phyloP scores from a whole-genome alignment of 768 basidiomycete genomes.

The Hygrophorus pudorinus region DNA sequence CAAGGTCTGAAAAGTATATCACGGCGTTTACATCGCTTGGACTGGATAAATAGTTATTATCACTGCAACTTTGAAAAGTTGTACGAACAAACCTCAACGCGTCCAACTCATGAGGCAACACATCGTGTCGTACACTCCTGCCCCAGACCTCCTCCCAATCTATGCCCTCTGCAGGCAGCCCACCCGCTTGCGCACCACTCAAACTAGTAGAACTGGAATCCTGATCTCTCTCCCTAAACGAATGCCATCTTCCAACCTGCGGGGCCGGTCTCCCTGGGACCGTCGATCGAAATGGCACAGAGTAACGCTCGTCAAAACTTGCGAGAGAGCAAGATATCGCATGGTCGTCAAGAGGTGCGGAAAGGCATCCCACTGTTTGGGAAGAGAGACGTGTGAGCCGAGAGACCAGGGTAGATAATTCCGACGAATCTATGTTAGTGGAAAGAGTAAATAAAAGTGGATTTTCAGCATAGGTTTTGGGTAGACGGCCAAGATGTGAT shows the following conservation, averaged over 20 bases:
- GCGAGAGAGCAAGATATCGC: slow-evolving; percentile 49
- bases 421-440: slow-evolving; percentile 25
- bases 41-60: slow-evolving; percentile 10
- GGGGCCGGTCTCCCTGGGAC: slow-evolving; percentile 47
- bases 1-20: slow-evolving; percentile 46
- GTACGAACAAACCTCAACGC: slow-evolving; percentile 18
- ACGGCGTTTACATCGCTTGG: slow-evolving; percentile 25
- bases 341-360: slow-evolving; percentile 30
- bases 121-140: slow-evolving; percentile 12
- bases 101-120: slow-evolving; percentile 30
- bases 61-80: neutral
- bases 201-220: no score
- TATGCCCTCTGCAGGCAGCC: slow-evolving; percentile 13
- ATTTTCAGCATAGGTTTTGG: slow-evolving; percentile 22
- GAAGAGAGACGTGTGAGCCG: slow-evolving; percentile 29
- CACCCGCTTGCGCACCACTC: slow-evolving; percentile 13
- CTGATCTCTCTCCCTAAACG: slow-evolving; percentile 34
- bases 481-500: slow-evolving; percentile 22
- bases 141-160: slow-evolving; percentile 50
- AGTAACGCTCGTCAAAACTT: slow-evolving; percentile 32
- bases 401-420: slow-evolving; percentile 31
- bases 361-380: slow-evolving; percentile 52
- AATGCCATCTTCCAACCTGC: slow-evolving; percentile 69
- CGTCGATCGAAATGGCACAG: slow-evolving; percentile 49
- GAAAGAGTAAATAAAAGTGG: slow-evolving; percentile 44